Evolutionary conservation across 2,329 filamentous ascomycete species (phyloP).

Genomic region (Trichoderma hamatum): DNA sequence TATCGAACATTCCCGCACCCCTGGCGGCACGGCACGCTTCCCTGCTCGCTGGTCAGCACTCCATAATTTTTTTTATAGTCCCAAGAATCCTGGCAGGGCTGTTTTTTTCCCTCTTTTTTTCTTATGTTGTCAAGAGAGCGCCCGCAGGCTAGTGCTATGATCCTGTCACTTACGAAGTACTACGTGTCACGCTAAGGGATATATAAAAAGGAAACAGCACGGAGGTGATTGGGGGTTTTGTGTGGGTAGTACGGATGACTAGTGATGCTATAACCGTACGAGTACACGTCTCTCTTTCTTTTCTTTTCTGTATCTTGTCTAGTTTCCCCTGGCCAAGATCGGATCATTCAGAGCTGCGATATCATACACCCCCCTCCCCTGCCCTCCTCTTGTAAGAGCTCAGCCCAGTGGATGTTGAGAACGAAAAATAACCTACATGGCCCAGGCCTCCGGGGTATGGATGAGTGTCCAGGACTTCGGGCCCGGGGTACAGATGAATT

Average conservation of each 20-base stretch:
- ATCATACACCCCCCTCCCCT: not conserved
- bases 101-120: not conserved
- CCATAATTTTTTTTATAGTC: not conserved
- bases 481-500: not conserved
- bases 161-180: not conserved
- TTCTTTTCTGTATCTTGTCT: not conserved
- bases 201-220: not conserved
- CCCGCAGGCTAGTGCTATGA: not conserved
- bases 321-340: not conserved
- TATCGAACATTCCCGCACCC: not conserved
- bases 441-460: not conserved
- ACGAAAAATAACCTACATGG: not conserved
- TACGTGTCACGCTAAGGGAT: not conserved
- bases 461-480: not conserved
- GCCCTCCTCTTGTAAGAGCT: not conserved
- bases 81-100: not conserved
- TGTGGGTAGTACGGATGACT: not conserved
- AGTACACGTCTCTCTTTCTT: not conserved
- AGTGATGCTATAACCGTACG: not conserved
- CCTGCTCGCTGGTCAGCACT: conserved; percentile 16
- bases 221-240: not conserved
- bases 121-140: conserved; percentile 1
- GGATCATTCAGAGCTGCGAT: not conserved
- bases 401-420: not conserved
- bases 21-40: conserved; percentile 19